Conservation (phyloP, 306 rosid genomes). For the Ochetophila trinervis region DNA sequence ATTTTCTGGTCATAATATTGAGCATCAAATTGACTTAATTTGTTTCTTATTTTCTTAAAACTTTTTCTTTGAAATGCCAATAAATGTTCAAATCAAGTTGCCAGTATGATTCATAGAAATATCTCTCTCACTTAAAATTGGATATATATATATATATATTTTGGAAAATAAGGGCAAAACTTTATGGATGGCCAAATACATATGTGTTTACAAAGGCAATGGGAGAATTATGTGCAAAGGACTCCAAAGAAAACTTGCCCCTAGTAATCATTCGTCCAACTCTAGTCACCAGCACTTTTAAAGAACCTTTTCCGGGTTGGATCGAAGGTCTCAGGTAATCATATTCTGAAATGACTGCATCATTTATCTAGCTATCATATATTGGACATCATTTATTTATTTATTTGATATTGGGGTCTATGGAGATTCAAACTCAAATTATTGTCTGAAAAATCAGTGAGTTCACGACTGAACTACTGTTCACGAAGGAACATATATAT, state of each 20-base stretch:
- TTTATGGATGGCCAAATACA: constrained; percentile 1
- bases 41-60: background rate
- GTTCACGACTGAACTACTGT: too few species aligned
- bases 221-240: background rate
- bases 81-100: background rate
- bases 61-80: too few species aligned
- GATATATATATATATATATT: background rate
- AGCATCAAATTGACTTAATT: background rate
- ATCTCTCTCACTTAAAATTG: background rate
- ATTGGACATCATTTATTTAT: too few species aligned
- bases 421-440: too few species aligned
- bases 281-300: background rate
- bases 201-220: background rate
- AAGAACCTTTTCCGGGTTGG: constrained; percentile 3
- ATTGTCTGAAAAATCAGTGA: too few species aligned
- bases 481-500: too few species aligned
- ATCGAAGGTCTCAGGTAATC: background rate
- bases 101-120: background rate
- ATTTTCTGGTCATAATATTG: background rate
- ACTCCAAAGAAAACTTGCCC: background rate
- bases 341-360: background rate
- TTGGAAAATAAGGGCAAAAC: background rate
- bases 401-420: too few species aligned
- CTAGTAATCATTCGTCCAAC: background rate
- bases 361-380: background rate